phyloP scores from a whole-genome alignment of 2,329 filamentous ascomycete genomes.

The Hypoxylon sp. region DNA sequence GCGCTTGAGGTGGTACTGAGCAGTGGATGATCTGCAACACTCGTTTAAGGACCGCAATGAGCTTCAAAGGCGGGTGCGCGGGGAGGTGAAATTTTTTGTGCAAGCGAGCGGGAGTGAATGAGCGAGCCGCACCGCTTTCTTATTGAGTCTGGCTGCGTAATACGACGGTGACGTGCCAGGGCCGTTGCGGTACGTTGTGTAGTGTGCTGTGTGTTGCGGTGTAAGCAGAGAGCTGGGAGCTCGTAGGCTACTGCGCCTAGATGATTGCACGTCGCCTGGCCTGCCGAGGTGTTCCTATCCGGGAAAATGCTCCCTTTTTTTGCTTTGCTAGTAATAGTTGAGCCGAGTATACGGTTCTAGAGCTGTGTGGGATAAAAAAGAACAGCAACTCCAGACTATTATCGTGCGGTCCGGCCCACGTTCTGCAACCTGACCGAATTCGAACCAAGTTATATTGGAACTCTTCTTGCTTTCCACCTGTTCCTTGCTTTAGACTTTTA shows the following conservation, averaged over 20 bases:
- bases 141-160: slow-evolving; percentile 43
- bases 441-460: slow-evolving; percentile 23
- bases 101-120: slow-evolving; percentile 40
- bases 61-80: slow-evolving; percentile 39
- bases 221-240: slow-evolving; percentile 39
- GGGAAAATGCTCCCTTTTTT: slow-evolving; percentile 4
- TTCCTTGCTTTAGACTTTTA: slow-evolving; percentile 32
- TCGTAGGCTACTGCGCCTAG: slow-evolving; percentile 38
- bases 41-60: slow-evolving; percentile 17
- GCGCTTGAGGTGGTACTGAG: slow-evolving; percentile 24
- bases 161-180: slow-evolving; percentile 41
- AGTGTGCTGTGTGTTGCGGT: slow-evolving; percentile 38
- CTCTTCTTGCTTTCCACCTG: slow-evolving; percentile 22
- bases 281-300: slow-evolving; percentile 26
- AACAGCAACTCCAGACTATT: slow-evolving; percentile 28
- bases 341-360: slow-evolving; percentile 32
- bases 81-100: slow-evolving; percentile 40
- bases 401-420: slow-evolving; percentile 42
- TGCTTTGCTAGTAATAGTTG: slow-evolving; percentile 28
- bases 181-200: slow-evolving; percentile 29
- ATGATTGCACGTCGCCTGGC: slow-evolving; percentile 31
- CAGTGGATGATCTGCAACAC: slow-evolving; percentile 32
- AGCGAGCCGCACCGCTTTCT: slow-evolving; percentile 42
- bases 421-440: slow-evolving; percentile 33
- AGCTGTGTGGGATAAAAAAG: slow-evolving; percentile 24